Evolutionary conservation across 192 early-diverging fungal species (phyloP).

Genomic region (Helicostylum pulchrum): DNA sequence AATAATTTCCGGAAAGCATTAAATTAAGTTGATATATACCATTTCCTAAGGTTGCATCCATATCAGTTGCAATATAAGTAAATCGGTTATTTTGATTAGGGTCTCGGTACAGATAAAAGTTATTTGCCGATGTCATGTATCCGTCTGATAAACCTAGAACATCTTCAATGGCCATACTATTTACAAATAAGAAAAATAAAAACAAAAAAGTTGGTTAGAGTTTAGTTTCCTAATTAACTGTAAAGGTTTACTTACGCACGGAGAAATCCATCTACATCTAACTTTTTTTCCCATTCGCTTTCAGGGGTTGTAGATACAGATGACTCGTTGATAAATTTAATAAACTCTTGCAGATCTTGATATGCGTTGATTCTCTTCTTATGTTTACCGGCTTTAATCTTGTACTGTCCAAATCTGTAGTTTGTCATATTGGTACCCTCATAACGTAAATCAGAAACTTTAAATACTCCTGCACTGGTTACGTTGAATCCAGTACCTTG

Average conservation of each 20-base stretch:
- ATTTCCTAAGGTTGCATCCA: background rate
- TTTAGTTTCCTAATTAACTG: no score
- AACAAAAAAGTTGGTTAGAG: no score
- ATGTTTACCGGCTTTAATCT: background rate
- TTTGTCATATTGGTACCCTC: background rate
- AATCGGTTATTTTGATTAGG: background rate
- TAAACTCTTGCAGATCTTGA: slow-evolving; percentile 1
- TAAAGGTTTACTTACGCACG: slow-evolving; percentile 3
- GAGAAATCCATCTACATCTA: slow-evolving; percentile 8
- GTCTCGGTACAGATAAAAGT: slow-evolving; percentile 13
- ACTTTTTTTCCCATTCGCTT: background rate
- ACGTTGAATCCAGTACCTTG: background rate
- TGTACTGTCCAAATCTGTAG: slow-evolving; percentile 7
- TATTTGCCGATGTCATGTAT: slow-evolving; percentile 8
- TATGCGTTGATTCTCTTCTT: background rate
- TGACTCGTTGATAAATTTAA: slow-evolving; percentile 4
- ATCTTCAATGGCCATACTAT: slow-evolving; percentile 16
- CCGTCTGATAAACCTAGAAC: slow-evolving; percentile 6
- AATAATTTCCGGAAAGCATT: slow-evolving; percentile 14
- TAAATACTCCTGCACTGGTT: no score
- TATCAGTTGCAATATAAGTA: slow-evolving; percentile 5
- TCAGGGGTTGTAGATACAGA: background rate
- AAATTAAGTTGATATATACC: background rate
- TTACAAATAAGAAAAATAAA: background rate
- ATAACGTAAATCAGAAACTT: slow-evolving; percentile 10